Base-by-base conservation (phyloP, 176 grass and related monocot species). In the Alloteropsis semialata region DNA sequence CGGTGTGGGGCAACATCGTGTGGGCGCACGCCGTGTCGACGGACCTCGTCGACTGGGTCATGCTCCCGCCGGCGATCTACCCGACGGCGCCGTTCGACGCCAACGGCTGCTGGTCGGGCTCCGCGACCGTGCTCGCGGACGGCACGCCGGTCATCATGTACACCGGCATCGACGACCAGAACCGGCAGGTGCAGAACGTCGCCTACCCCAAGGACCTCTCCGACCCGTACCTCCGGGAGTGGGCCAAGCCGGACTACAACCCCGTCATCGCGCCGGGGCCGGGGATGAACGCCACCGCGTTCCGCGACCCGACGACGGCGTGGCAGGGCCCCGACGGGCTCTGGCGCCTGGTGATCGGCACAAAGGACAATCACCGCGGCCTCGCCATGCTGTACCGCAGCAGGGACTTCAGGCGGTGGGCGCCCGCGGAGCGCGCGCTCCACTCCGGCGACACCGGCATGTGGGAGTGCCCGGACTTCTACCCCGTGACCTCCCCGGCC, bases 401-500 rank as follows among this genome's bases (percentile, higher is more conserved):
- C 86, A 75, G 32, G 1, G 89, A 94, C 87, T 92, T 92, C 82
- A n/a, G n/a, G n/a, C n/a, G n/a, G n/a, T n/a, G n/a, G n/a, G n/a
- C n/a, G n/a, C n/a, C n/a, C n/a, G n/a, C n/a, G n/a, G n/a, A 10
- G 3, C 84, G 51, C 39, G 50, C 84, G 8, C 86, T 90, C 74
- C 88, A 90, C 75, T 57, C 70, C 45, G 78, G 55, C 32, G 73
- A 86, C 79, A 90, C 94, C 8, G 92, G 95, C 4, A 94, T 94
- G 95, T 97, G 87, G 95, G 95, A 97, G 81, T 97, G 95, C 68
- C 92, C 88, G 2, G 95, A 97, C 49, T 92, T 97, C 72, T 97
- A 86, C 74, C 92, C 92, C 12, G 90, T 97, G 1, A 48, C 72
- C 32, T 11, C 55, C 16, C 45, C 21, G n/a, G n/a, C n/a, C n/a